Conservation (phyloP, 345 rosid genomes). For the Nephelium lappaceum region DNA sequence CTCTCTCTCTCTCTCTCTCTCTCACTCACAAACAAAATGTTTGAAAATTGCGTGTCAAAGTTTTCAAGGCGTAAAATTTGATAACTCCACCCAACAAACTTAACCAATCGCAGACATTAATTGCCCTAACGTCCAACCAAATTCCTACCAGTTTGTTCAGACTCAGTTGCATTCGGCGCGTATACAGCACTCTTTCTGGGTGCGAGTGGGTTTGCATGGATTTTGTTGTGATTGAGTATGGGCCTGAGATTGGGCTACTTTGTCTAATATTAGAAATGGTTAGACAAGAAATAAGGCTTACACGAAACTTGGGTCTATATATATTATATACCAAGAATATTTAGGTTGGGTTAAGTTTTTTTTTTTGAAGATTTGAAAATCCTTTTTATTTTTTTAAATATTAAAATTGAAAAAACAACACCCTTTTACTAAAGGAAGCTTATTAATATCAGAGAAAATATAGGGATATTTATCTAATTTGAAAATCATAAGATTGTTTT, state of each 20-base stretch:
- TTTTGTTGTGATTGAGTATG: not conserved
- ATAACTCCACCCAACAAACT: constrained; percentile 19
- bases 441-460: too few relatives aligned
- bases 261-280: not conserved
- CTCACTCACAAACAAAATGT: not conserved
- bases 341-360: not conserved
- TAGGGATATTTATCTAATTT: too few relatives aligned
- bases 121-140: constrained; percentile 34
- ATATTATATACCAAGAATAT: not conserved
- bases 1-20: too few relatives aligned
- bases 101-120: constrained; percentile 12
- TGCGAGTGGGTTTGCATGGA: not conserved
- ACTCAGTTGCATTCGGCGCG: not conserved
- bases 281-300: constrained; percentile 15
- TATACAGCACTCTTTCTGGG: not conserved
- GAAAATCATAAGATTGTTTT: too few relatives aligned
- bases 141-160: constrained; percentile 18
- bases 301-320: constrained; percentile 22
- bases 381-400: too few relatives aligned
- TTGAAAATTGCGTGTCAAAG: constrained; percentile 21
- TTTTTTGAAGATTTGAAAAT: not conserved
- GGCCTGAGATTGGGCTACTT: not conserved
- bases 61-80: not conserved
- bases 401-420: too few relatives aligned
- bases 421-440: too few relatives aligned